A percentile compares a stretch with the other conserved stretches of the same genome.
phyloP scores from a whole-genome alignment of 805 yeast species.

The Ascoidea tarda region DNA sequence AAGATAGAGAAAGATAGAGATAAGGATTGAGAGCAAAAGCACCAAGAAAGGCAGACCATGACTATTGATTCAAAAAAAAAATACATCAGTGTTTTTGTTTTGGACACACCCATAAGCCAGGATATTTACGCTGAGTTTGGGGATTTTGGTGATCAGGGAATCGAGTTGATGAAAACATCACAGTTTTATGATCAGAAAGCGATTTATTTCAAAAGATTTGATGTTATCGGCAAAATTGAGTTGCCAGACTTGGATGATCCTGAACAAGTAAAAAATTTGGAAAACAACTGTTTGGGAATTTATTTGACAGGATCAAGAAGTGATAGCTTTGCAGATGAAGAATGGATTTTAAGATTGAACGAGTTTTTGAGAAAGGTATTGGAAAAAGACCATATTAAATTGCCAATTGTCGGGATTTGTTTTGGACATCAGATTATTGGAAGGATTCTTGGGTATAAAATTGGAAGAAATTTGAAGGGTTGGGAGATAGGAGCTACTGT shows the following conservation, averaged over 20 bases:
- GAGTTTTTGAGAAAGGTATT: slow-evolving; percentile 16
- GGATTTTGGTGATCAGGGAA: slow-evolving; percentile 37
- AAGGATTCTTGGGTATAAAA: slow-evolving; percentile 47
- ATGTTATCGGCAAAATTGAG: slow-evolving; percentile 18
- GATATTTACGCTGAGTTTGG: slow-evolving; percentile 24
- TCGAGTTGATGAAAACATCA: slow-evolving; percentile 11
- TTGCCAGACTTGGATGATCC: slow-evolving; percentile 14
- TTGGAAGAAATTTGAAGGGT: slow-evolving; percentile 43
- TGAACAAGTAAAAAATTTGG: slow-evolving; percentile 2
- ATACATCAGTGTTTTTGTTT: slow-evolving; percentile 26
- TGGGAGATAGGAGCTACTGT: slow-evolving; percentile 60
- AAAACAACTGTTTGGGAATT: slow-evolving; percentile 19
- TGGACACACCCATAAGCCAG: slow-evolving; percentile 21
- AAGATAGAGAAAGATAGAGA: no score
- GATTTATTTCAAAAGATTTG: slow-evolving; percentile 21
- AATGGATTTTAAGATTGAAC: slow-evolving; percentile 28
- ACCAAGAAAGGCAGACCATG: no score
- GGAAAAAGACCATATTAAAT: slow-evolving; percentile 8
- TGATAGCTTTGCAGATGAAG: slow-evolving; percentile 26
- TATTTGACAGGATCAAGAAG: slow-evolving; percentile 33
- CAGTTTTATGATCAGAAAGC: slow-evolving; percentile 10
- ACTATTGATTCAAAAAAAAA: not conserved
- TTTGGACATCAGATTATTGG: slow-evolving; percentile 80
- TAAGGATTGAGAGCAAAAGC: no score
- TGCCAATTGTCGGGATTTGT: slow-evolving; percentile 61